These are phyloP conservation scores for Torulaspora quercuum DNA, from an alignment of 805 yeast species.

Conservation along the genomic window DNA sequence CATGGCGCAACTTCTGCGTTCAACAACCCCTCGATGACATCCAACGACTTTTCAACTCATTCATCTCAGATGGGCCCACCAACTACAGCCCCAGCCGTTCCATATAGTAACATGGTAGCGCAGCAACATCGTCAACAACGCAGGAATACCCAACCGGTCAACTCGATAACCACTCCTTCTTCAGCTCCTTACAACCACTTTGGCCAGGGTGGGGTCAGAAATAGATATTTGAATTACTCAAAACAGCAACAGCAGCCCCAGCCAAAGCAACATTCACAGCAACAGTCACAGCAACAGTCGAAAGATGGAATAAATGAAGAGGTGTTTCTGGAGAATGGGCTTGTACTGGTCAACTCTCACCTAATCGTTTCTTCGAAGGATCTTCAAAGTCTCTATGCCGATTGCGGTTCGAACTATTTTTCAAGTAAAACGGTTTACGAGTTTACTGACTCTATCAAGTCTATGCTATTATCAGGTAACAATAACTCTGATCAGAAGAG, in stretches of 20 bases:
- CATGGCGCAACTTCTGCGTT: conserved; percentile 1
- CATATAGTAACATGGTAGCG: conserved; percentile 10
- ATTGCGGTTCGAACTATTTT: conserved; percentile 52
- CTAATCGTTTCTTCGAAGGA: conserved; percentile 59
- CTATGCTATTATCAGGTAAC: conserved; percentile 18
- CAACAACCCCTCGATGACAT: conserved; percentile 3
- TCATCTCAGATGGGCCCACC: conserved; percentile 11
- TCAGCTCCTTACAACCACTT: conserved; percentile 6
- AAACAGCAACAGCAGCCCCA: conserved; percentile 16
- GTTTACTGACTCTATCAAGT: conserved; percentile 40
- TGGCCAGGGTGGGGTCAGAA: conserved; percentile 8
- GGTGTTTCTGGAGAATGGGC: conserved; percentile 58
- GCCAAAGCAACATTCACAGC: conserved; percentile 12
- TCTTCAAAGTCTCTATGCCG: conserved; percentile 46
- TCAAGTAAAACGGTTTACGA: conserved; percentile 42
- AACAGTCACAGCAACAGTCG: conserved; percentile 9
- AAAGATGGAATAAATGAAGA: conserved; percentile 11
- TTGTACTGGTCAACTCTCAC: conserved; percentile 48
- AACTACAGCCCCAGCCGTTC: conserved; percentile 15
- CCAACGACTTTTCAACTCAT: conserved; percentile 1
- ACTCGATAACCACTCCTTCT: conserved; percentile 9
- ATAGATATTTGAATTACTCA: conserved; percentile 14
- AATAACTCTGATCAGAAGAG: conserved; percentile 16
- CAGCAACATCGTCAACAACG: conserved; percentile 11
- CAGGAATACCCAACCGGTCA: conserved; percentile 16